Conservation (phyloP, 805 yeast genomes). For the Teunomyces kruisii region DNA sequence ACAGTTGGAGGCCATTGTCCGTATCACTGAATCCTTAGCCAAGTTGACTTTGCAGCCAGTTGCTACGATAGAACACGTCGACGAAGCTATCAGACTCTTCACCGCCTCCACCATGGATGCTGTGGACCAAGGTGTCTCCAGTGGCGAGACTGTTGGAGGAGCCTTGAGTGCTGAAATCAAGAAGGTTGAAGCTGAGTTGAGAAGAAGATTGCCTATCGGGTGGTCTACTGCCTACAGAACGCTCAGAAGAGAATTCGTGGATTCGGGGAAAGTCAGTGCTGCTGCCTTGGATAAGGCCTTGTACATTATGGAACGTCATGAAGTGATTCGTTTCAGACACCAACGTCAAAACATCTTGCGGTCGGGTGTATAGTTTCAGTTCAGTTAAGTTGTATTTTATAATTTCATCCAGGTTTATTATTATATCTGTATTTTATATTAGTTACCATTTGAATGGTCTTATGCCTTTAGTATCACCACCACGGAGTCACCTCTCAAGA, state of each 20-base stretch:
- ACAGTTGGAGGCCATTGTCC: slow-evolving; percentile 94
- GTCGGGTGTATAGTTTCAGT: slow-evolving; percentile 51
- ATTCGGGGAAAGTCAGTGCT: slow-evolving; percentile 57
- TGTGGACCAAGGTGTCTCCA: slow-evolving; percentile 61
- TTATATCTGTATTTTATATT: too few species aligned
- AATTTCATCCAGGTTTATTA: background rate
- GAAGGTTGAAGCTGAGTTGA: slow-evolving; percentile 78
- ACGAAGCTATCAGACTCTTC: slow-evolving; percentile 91
- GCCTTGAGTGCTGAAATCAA: slow-evolving; percentile 69
- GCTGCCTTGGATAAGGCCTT: slow-evolving; percentile 82
- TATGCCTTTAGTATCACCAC: slow-evolving; percentile 66
- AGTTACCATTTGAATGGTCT: background rate
- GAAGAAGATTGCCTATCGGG: slow-evolving; percentile 91
- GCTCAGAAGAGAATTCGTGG: slow-evolving; percentile 78
- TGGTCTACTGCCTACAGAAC: slow-evolving; percentile 91
- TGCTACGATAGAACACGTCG: slow-evolving; percentile 87
- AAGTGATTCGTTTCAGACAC: slow-evolving; percentile 81
- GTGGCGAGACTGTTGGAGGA: slow-evolving; percentile 44
- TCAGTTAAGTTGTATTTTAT: slow-evolving; percentile 1
- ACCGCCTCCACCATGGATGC: slow-evolving; percentile 98
- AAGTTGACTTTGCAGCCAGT: slow-evolving; percentile 79
- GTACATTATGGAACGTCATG: slow-evolving; percentile 78
- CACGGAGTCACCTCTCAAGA: slow-evolving; percentile 93
- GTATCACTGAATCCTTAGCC: slow-evolving; percentile 93
- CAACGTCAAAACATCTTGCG: slow-evolving; percentile 83